A percentile compares a stretch with the other conserved stretches of the same genome.
Conservation (phyloP, 768 basidiomycete species). For the Sarcomyxa edulis region DNA sequence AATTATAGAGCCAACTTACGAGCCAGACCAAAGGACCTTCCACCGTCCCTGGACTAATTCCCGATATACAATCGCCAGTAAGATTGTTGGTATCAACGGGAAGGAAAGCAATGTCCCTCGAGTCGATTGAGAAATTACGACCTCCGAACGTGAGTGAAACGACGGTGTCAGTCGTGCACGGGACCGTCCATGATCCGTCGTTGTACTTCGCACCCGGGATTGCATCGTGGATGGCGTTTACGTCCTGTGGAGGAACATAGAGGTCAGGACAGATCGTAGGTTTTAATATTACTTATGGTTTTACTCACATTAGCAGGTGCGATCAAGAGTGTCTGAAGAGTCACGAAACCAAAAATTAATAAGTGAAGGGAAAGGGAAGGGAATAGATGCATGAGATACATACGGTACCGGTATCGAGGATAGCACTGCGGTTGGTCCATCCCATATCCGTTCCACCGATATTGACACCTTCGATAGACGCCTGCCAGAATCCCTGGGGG, state of each 20-base stretch:
- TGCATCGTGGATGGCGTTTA: slow-evolving; percentile 31
- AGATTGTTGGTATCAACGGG: slow-evolving; percentile 44
- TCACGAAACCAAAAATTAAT: too few species aligned
- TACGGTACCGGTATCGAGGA: slow-evolving; percentile 61
- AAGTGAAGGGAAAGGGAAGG: too few species aligned
- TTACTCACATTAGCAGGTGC: too few species aligned
- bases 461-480: slow-evolving; percentile 48
- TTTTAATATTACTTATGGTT: too few species aligned
- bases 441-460: slow-evolving; percentile 51
- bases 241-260: slow-evolving; percentile 35
- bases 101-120: slow-evolving; percentile 58
- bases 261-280: too few species aligned
- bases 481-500: slow-evolving; percentile 77
- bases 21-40: slow-evolving; percentile 64
- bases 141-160: slow-evolving; percentile 46
- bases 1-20: slow-evolving; percentile 28
- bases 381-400: too few species aligned
- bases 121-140: slow-evolving; percentile 49
- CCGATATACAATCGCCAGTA: slow-evolving; percentile 63
- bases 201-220: slow-evolving; percentile 39
- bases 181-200: slow-evolving; percentile 45
- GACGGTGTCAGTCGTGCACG: slow-evolving; percentile 36
- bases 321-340: too few species aligned
- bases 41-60: slow-evolving; percentile 59
- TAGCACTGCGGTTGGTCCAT: slow-evolving; percentile 61